phyloP scores from a whole-genome alignment of 2,329 filamentous ascomycete species.

The Pleurostoma richardsiae region DNA sequence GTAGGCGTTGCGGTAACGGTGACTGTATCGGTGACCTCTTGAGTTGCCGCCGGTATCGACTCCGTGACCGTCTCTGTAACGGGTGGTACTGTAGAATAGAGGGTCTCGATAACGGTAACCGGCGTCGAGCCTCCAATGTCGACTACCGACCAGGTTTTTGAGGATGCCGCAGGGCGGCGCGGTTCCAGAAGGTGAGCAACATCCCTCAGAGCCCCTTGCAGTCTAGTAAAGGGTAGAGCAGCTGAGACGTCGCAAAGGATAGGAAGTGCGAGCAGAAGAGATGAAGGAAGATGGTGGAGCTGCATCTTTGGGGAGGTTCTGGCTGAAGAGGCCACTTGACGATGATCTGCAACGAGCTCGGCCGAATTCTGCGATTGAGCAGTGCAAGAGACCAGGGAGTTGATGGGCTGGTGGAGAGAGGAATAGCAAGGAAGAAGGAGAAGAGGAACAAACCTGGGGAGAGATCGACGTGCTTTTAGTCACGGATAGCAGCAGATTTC shows the following conservation, averaged over 20 bases:
- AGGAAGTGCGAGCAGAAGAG: slow-evolving; percentile 6
- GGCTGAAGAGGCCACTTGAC: too few species aligned
- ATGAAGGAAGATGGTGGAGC: slow-evolving; percentile 1
- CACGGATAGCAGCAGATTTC: background rate
- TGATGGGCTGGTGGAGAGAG: too few species aligned
- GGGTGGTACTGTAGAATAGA: background rate
- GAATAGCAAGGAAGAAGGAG: background rate
- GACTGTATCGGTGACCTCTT: slow-evolving; percentile 1
- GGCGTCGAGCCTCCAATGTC: background rate
- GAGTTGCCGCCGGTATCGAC: background rate
- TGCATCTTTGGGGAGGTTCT: slow-evolving; percentile 2
- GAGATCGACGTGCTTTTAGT: background rate
- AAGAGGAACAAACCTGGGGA: background rate
- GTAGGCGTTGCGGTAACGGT: background rate
- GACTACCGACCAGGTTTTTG: too few species aligned
- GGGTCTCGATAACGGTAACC: background rate
- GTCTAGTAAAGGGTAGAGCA: slow-evolving; percentile 3
- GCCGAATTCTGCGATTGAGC: too few species aligned
- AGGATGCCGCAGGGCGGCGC: too few species aligned
- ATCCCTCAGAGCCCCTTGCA: background rate
- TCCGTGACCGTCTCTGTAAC: slow-evolving; percentile 2
- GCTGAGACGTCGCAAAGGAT: slow-evolving; percentile 1
- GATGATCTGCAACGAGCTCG: too few species aligned
- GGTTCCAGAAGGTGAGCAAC: too few species aligned
- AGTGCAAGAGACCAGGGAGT: too few species aligned